Evolutionary conservation across 805 yeast species (phyloP).

Genomic region (Yarrowia bubula): DNA sequence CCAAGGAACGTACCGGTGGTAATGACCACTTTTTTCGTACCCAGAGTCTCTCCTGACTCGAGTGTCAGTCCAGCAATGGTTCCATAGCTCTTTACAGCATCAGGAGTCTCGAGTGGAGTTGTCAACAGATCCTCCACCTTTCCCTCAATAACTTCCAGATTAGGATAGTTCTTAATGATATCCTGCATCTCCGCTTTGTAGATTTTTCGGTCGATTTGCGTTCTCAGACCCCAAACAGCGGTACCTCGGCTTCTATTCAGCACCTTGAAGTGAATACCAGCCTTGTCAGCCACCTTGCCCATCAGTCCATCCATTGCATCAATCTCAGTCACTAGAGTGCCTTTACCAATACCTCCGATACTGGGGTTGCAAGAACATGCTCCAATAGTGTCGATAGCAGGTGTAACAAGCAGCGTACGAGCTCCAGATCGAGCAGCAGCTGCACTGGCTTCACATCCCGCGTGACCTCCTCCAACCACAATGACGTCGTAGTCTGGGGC

Average conservation of each 20-base stretch:
- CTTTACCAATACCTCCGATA: conserved; percentile 98
- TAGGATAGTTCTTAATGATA: conserved; percentile 49
- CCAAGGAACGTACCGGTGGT: conserved; percentile 95
- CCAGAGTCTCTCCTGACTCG: conserved; percentile 60
- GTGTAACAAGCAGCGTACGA: conserved; percentile 70
- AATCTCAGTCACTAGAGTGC: conserved; percentile 84
- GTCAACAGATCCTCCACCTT: conserved; percentile 78
- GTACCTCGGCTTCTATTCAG: conserved; percentile 86
- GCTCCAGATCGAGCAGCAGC: conserved; percentile 87
- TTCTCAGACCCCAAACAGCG: conserved; percentile 98
- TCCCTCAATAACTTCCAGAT: conserved; percentile 63
- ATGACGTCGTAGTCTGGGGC: conserved; percentile 55
- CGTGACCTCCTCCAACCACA: conserved; percentile 97
- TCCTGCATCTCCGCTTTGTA: conserved; percentile 78
- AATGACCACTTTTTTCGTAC: conserved; percentile 68
- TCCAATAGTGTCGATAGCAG: conserved; percentile 71
- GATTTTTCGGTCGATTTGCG: conserved; percentile 85
- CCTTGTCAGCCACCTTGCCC: conserved; percentile 79
- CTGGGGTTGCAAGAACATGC: conserved; percentile 97
- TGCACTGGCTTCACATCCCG: conserved; percentile 96
- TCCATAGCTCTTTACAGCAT: conserved; percentile 37
- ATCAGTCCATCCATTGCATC: conserved; percentile 96
- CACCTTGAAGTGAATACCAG: conserved; percentile 89
- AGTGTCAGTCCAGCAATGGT: conserved; percentile 68
- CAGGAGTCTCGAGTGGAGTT: conserved; percentile 29